phyloP scores from a whole-genome alignment of 805 yeast genomes.

The Myxozyma neotropica region DNA sequence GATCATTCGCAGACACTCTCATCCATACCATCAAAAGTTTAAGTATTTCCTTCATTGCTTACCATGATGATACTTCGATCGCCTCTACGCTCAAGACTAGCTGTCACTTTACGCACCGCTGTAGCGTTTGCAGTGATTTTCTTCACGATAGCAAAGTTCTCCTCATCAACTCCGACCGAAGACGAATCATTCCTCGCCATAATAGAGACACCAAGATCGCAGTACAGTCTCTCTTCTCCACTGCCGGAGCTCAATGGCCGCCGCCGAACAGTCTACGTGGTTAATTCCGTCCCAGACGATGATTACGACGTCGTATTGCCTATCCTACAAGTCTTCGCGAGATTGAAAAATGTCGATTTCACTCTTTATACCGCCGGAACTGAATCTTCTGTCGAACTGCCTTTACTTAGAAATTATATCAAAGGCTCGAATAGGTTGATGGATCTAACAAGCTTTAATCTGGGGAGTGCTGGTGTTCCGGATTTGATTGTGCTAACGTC shows the following conservation, averaged over 20 bases:
- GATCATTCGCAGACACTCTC: too few species aligned
- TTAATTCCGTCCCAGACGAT: constrained; percentile 24
- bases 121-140: background rate
- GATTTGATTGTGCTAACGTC: constrained; percentile 20
- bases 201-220: too few species aligned
- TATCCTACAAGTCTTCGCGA: constrained; percentile 17
- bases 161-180: background rate
- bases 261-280: constrained; percentile 2
- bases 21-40: too few species aligned
- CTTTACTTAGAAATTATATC: background rate
- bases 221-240: too few species aligned
- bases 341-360: constrained; percentile 4
- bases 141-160: background rate
- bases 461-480: constrained; percentile 3
- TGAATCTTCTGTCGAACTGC: background rate
- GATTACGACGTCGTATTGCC: constrained; percentile 30
- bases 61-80: too few species aligned
- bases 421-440: background rate
- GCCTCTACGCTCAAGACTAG: too few species aligned
- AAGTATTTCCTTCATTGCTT: too few species aligned
- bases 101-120: too few species aligned
- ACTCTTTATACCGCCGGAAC: constrained; percentile 15
- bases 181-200: too few species aligned
- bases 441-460: constrained; percentile 1
- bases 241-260: too few species aligned